Conservation (phyloP, 306 rosid genomes). For the Astragalus glycyphyllos region DNA sequence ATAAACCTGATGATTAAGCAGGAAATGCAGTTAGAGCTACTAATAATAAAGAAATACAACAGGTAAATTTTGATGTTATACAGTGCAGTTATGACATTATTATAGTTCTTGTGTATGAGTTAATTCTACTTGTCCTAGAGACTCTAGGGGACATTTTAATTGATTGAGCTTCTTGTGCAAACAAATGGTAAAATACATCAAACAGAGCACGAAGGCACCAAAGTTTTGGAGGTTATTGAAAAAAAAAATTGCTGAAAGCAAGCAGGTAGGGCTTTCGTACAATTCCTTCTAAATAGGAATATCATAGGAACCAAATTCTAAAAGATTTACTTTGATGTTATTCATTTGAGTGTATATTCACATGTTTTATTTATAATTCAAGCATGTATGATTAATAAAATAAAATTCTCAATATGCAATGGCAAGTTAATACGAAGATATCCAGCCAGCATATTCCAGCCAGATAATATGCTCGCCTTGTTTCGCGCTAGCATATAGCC, state of each 20-base stretch:
- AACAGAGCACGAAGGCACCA: constrained; percentile 25
- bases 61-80: background rate
- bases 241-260: constrained; percentile 35
- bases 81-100: constrained; percentile 1
- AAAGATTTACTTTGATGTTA: constrained; percentile 31
- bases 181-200: constrained; percentile 30
- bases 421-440: too few relatives aligned
- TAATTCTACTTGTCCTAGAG: background rate
- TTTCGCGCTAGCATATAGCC: too few relatives aligned
- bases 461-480: too few relatives aligned
- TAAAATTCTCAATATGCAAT: too few relatives aligned
- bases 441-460: too few relatives aligned
- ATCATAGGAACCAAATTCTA: too few relatives aligned
- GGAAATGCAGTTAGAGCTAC: constrained; percentile 27
- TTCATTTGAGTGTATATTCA: constrained; percentile 36
- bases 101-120: background rate
- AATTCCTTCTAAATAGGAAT: too few relatives aligned
- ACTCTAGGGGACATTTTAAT: too few relatives aligned
- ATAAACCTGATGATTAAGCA: constrained; percentile 33
- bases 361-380: constrained; percentile 26
- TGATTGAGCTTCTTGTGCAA: constrained; percentile 39
- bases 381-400: too few relatives aligned
- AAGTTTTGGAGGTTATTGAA: constrained; percentile 40
- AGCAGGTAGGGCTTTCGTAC: constrained; percentile 46
- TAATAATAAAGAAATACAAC: background rate